These are phyloP conservation scores for Cytospora mali DNA, from an alignment of 2,329 filamentous ascomycete species.

Conservation along the genomic window DNA sequence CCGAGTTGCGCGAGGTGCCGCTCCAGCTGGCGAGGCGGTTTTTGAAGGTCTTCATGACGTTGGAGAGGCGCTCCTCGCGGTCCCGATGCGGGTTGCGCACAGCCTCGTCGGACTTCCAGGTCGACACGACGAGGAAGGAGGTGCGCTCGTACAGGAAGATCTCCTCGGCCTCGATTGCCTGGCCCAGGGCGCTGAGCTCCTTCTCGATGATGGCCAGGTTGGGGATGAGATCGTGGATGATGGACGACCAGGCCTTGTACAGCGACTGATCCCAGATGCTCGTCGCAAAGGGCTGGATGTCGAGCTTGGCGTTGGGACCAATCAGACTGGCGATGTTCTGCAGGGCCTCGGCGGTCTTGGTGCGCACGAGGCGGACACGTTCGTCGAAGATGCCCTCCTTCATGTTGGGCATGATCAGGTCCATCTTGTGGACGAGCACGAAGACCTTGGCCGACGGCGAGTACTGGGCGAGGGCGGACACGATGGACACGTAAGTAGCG, in stretches of 20 bases:
- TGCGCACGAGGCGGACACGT: constrained; percentile 74
- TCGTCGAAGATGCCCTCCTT: constrained; percentile 85
- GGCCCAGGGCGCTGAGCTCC: constrained; percentile 79
- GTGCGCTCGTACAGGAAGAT: constrained; percentile 93
- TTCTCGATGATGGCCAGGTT: constrained; percentile 87
- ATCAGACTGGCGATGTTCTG: constrained; percentile 39
- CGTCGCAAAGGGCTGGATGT: constrained; percentile 87
- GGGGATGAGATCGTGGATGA: constrained; percentile 97
- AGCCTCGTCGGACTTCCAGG: constrained; percentile 77
- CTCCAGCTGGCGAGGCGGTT: constrained; percentile 78
- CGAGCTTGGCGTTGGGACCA: constrained; percentile 40
- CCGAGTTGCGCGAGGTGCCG: constrained; percentile 76
- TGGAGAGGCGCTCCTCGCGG: constrained; percentile 89
- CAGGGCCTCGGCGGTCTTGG: constrained; percentile 65
- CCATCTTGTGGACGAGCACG: constrained; percentile 98
- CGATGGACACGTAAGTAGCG: constrained; percentile 87
- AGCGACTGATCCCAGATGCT: constrained; percentile 98
- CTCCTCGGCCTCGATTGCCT: constrained; percentile 89
- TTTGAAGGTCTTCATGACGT: constrained; percentile 99
- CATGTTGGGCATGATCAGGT: constrained; percentile 80
- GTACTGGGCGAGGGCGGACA: constrained; percentile 84
- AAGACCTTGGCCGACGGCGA: constrained; percentile 83
- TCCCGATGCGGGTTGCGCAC: constrained; percentile 85
- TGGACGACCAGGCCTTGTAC: constrained; percentile 97
- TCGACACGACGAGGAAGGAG: constrained; percentile 94